Evolutionary conservation across 208 protist genomes (phyloP).

Genomic region (Polymyxa betae): DNA sequence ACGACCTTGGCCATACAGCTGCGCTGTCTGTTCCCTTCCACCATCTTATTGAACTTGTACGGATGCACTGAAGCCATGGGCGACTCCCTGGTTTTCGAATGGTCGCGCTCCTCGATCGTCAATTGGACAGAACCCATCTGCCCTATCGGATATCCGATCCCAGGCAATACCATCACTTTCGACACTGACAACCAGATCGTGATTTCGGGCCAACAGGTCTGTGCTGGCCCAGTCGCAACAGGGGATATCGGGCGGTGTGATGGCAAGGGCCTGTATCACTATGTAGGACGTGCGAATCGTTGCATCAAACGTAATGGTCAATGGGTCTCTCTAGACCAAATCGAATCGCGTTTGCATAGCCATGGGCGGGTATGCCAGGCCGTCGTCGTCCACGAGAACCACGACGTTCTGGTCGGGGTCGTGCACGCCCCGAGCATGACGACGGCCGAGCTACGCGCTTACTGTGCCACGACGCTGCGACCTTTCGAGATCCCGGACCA

Average conservation of each 20-base stretch:
- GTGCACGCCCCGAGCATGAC: neutral
- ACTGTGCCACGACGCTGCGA: neutral
- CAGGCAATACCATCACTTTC: neutral
- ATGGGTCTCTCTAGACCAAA: neutral
- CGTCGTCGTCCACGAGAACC: neutral
- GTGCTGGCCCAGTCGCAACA: neutral
- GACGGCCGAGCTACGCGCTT: neutral
- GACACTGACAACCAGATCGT: neutral
- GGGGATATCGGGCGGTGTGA: neutral
- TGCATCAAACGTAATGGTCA: neutral
- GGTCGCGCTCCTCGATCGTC: neutral
- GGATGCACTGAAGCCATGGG: slow-evolving; percentile 26
- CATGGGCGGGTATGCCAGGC: neutral
- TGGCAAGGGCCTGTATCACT: neutral
- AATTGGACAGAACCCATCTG: neutral
- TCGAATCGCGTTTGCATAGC: slow-evolving; percentile 1
- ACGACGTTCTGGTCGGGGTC: neutral
- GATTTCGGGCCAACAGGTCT: neutral
- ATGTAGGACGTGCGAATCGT: neutral
- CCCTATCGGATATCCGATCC: slow-evolving; percentile 39
- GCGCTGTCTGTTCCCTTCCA: neutral
- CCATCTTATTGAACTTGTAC: slow-evolving; percentile 32
- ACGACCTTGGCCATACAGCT: neutral
- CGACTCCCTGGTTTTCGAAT: neutral
- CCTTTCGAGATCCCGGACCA: neutral